These are phyloP conservation scores for Candida koratica DNA, from an alignment of 805 yeast species.

Conservation along the genomic window DNA sequence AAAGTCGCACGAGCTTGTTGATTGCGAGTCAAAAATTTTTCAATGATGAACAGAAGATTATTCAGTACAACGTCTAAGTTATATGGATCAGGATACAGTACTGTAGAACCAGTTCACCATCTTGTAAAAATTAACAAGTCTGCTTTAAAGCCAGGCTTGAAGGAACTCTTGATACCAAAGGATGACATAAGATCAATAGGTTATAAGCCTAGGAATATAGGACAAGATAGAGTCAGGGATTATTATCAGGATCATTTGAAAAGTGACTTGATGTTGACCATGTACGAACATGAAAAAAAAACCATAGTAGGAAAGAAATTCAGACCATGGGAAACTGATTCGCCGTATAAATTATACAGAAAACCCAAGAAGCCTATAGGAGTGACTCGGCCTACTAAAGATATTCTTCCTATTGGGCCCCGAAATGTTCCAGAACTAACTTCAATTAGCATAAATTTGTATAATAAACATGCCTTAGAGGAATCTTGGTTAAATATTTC, in stretches of 20 bases:
- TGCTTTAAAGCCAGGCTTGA: constrained; percentile 69
- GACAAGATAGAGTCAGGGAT: constrained; percentile 74
- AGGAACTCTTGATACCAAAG: constrained; percentile 60
- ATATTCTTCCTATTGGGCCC: constrained; percentile 62
- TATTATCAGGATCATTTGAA: constrained; percentile 72
- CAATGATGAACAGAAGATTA: constrained; percentile 5
- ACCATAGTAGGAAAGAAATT: constrained; percentile 60
- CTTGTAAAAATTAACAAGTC: constrained; percentile 70
- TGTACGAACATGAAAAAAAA: constrained; percentile 63
- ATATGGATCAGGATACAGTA: constrained; percentile 48
- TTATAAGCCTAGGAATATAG: constrained; percentile 69
- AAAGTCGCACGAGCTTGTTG: not conserved
- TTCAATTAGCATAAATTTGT: constrained; percentile 71
- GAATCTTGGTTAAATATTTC: constrained; percentile 71
- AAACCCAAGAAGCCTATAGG: constrained; percentile 74
- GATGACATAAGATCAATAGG: constrained; percentile 78
- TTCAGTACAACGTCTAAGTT: constrained; percentile 46
- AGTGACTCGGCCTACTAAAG: constrained; percentile 66
- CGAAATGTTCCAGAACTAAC: constrained; percentile 68
- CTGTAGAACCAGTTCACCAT: constrained; percentile 91
- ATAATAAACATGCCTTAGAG: constrained; percentile 65
- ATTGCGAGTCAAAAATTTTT: constrained; percentile 2
- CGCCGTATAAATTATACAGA: constrained; percentile 88
- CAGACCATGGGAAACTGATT: constrained; percentile 80
- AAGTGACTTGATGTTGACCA: constrained; percentile 73